A percentile compares a stretch with the other conserved stretches of the same genome.
phyloP scores from a whole-genome alignment of 805 yeast genomes.

The Yarrowia osloensis region DNA sequence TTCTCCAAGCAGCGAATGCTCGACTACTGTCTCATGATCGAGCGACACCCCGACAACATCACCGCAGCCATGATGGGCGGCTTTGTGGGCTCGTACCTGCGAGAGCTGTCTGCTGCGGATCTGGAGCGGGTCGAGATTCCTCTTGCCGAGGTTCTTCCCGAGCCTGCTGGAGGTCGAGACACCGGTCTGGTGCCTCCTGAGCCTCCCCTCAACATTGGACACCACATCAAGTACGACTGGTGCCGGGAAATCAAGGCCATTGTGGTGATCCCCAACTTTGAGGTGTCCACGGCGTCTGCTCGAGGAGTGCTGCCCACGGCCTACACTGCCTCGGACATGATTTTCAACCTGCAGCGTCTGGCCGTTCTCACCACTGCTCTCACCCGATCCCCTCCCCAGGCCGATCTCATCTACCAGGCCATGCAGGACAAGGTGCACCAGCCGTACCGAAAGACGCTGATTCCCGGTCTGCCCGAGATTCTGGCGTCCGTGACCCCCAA shows the following conservation, averaged over 20 bases:
- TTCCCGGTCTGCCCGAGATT: slow-evolving; percentile 88
- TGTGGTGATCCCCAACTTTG: slow-evolving; percentile 91
- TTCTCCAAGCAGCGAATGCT: slow-evolving; percentile 79
- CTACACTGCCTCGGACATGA: slow-evolving; percentile 77
- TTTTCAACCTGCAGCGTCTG: slow-evolving; percentile 89
- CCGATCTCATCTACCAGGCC: slow-evolving; percentile 82
- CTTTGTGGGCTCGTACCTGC: slow-evolving; percentile 90
- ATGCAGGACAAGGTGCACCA: slow-evolving; percentile 98
- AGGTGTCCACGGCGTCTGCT: slow-evolving; percentile 88
- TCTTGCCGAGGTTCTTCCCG: slow-evolving; percentile 78
- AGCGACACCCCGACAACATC: slow-evolving; percentile 97
- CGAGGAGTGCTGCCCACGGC: slow-evolving; percentile 85
- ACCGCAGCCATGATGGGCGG: slow-evolving; percentile 99
- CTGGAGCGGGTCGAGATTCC: slow-evolving; percentile 78
- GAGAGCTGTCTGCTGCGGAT: slow-evolving; percentile 75
- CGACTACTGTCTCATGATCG: slow-evolving; percentile 95
- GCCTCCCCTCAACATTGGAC: slow-evolving; percentile 88
- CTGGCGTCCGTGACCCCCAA: slow-evolving; percentile 77
- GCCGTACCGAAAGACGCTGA: slow-evolving; percentile 89
- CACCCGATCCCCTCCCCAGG: slow-evolving; percentile 78
- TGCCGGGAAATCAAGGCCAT: slow-evolving; percentile 78
- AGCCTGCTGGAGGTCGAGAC: slow-evolving; percentile 68
- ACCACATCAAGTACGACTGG: slow-evolving; percentile 84
- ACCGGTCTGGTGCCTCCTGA: slow-evolving; percentile 70
- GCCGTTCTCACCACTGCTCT: slow-evolving; percentile 92